A percentile compares a stretch with the other conserved stretches of the same genome.
Evolutionary conservation across 225 moss, liverwort and hornwort genomes (phyloP).

Genomic region (Sphagnum contortum): DNA sequence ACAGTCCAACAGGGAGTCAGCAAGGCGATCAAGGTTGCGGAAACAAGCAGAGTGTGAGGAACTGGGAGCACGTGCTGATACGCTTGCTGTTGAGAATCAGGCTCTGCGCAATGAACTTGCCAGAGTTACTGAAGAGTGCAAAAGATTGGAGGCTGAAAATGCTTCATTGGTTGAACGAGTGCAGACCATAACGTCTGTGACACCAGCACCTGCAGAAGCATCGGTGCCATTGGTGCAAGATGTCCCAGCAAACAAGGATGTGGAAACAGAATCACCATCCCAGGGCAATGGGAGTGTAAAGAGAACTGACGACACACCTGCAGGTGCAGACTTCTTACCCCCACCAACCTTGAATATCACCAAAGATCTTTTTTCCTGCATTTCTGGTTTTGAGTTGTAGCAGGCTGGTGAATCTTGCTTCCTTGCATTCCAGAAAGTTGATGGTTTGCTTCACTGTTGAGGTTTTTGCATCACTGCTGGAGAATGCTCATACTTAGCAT

Average conservation of each 20-base stretch:
- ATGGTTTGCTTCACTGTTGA: no score
- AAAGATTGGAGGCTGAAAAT: constrained; percentile 64
- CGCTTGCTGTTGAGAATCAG: constrained; percentile 70
- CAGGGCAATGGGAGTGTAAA: constrained; percentile 30
- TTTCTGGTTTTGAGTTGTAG: no score
- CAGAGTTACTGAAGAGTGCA: constrained; percentile 73
- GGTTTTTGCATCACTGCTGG: no score
- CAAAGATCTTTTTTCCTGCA: no score
- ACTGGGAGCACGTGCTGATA: constrained; percentile 71
- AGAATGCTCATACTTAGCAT: no score
- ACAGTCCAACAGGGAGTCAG: constrained; percentile 91
- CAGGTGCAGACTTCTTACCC: constrained; percentile 8
- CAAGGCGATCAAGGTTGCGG: constrained; percentile 72
- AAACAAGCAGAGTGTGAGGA: constrained; percentile 95
- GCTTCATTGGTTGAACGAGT: constrained; percentile 36
- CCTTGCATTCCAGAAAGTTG: no score
- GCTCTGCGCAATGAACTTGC: constrained; percentile 55
- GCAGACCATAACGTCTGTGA: constrained; percentile 8
- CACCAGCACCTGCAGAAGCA: not conserved
- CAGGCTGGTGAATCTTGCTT: no score
- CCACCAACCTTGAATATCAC: no score
- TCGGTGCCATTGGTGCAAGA: constrained; percentile 8
- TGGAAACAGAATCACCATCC: constrained; percentile 21
- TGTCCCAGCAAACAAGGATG: constrained; percentile 12
- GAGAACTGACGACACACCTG: constrained; percentile 19